These are phyloP conservation scores for Fusarium sp. DNA, from an alignment of 2,329 filamentous ascomycete species.

Conservation along the genomic window DNA sequence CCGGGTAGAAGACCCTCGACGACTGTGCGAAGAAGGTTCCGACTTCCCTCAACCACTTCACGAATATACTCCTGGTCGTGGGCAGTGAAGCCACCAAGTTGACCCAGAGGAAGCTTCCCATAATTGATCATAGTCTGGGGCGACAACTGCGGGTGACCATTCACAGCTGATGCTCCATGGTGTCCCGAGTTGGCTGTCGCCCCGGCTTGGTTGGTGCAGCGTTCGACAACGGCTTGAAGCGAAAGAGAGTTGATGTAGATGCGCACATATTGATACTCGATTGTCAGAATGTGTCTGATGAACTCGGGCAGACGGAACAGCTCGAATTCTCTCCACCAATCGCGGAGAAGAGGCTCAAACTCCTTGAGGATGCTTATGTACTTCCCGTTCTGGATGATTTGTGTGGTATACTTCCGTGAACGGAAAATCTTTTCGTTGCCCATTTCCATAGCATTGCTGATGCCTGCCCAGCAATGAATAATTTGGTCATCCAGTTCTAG, in stretches of 20 bases:
- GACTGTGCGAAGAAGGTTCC: conserved; percentile 78
- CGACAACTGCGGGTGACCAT: conserved; percentile 54
- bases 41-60: conserved; percentile 79
- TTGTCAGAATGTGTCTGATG: conserved; percentile 80
- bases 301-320: conserved; percentile 73
- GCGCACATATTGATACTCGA: conserved; percentile 95
- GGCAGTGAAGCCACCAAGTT: conserved; percentile 68
- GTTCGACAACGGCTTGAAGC: conserved; percentile 91
- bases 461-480: conserved; percentile 90
- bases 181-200: conserved; percentile 51
- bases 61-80: conserved; percentile 77
- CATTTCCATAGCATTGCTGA: conserved; percentile 90
- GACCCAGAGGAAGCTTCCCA: conserved; percentile 69
- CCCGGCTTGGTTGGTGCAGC: conserved; percentile 76
- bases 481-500: conserved; percentile 73
- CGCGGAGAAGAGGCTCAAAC: conserved; percentile 78
- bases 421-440: conserved; percentile 90
- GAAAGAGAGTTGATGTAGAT: conserved; percentile 95
- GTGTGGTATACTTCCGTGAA: conserved; percentile 85
- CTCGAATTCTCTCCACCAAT: conserved; percentile 86
- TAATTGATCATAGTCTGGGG: conserved; percentile 72
- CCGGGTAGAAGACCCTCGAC: conserved; percentile 78
- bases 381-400: conserved; percentile 84
- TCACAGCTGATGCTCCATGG: conserved; percentile 45
- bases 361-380: conserved; percentile 84